Base-by-base conservation (phyloP, 768 basidiomycete genomes). In the Saitozyma sp. region DNA sequence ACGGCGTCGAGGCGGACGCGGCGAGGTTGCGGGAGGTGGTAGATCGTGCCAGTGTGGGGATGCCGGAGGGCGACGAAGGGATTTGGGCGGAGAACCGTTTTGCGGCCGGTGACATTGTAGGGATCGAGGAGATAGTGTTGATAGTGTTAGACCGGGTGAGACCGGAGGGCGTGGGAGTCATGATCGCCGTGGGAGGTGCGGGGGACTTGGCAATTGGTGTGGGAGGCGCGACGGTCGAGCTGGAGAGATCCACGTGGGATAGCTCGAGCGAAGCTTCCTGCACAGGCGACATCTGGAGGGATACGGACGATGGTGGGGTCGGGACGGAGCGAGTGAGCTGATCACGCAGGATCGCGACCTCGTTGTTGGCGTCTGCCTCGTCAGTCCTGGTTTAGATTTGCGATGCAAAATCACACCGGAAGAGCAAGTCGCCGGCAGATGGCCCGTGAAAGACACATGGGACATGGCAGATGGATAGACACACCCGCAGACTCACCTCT, bases 281-380 rank as follows among this genome's bases (percentile, higher is more conserved):
- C 9, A 59, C 57, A 13, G 74, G 72, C 13, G 74, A 73, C 51
- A 68, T 63, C 9, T 61, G 62, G 1, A 66, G 53, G n/a, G 70
- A 65, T 5, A 71, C 59, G 0, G 67, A 65, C 6, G 70, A 67
- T 41, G 71, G 71, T 16, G 71, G 74, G 13, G 71, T 73, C 9
- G 71, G 69, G 6, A 62, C 54, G 37, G 62, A 43, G 11, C 75
- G 70, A 11, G 68, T 19, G 20, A 91, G 77, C 69, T 91, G 90
- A 68, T 92, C 89, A 77, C 85, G 88, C 60, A 95, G 82, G 57
- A 93, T 89, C 17, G 86, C 85, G 37, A 92, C 85, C 79, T 96
- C 93, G 55, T 87, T 88, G 64, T 87, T 89, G 58, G 90, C 86
- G 81, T 95, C 93, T 95, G 40, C 6, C 51, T 50, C 43, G 62